These are phyloP conservation scores for Selaginella moellendorffii DNA, from an alignment of 75 land plant species.

Conservation along the genomic window DNA sequence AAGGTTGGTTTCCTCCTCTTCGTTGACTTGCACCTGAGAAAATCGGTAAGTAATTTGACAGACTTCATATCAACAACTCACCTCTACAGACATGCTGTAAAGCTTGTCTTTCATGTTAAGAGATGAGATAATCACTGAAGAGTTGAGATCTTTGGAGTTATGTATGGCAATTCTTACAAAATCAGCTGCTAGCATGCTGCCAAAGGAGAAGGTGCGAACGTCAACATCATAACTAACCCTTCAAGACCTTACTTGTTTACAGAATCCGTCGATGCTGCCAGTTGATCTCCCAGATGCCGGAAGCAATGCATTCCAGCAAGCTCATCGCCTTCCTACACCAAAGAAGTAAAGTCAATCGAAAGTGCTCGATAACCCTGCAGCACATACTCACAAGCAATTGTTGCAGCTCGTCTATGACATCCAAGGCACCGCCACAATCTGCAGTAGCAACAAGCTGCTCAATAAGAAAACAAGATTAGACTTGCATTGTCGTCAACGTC, in stretches of 20 bases:
- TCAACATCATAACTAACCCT: too few relatives aligned
- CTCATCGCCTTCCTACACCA: constrained; percentile 72
- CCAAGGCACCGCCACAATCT: constrained; percentile 94
- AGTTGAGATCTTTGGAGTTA: constrained; percentile 43
- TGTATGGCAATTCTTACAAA: constrained; percentile 71
- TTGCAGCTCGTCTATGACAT: constrained; percentile 86
- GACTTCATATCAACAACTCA: not conserved
- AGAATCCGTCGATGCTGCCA: constrained; percentile 49
- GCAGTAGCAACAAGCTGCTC: constrained; percentile 76
- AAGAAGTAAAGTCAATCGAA: not conserved
- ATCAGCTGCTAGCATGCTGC: constrained; percentile 98
- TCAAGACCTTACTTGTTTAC: constrained; percentile 78
- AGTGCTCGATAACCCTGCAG: not conserved
- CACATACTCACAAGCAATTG: constrained; percentile 54
- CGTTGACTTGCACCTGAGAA: constrained; percentile 3
- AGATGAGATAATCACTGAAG: constrained; percentile 29
- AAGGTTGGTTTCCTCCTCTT: constrained; percentile 57
- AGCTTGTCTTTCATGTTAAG: constrained; percentile 30
- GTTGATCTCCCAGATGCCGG: constrained; percentile 76
- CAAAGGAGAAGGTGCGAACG: too few relatives aligned
- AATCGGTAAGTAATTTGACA: not conserved
- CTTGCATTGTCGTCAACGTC: too few relatives aligned
- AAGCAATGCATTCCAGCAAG: constrained; percentile 91
- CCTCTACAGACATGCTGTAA: constrained; percentile 18
- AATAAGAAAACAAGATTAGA: not conserved